Base-by-base conservation (phyloP, 2,329 filamentous ascomycete species). In the Penicillium aurantiogriseum region DNA sequence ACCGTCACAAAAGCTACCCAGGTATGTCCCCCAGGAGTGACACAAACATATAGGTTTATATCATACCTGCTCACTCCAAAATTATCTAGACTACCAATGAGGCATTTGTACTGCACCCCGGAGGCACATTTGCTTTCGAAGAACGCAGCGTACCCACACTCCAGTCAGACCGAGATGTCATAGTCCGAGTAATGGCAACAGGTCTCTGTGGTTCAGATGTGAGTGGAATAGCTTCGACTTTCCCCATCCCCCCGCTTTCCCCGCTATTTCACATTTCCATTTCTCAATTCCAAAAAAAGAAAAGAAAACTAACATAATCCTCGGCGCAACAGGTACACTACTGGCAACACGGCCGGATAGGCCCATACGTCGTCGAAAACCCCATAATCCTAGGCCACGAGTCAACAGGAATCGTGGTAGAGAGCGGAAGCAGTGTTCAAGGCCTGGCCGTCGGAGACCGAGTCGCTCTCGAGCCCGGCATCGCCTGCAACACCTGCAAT, bases 151-250 rank as follows among this genome's bases (percentile, higher is more conserved):
- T 39, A 33, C 67, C 67, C 13, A 52, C 39, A 0, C 40, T 70
- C 21, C 49, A 67, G 9, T 63, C 67, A 29, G 59, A 63, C 23
- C 82, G 90, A 78, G 86, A 92, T 73, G 89, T 93, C 61, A 82
- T 92, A 68, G 85, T 93, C 57, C 85, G 86, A 70, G 81, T 92
- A 63, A 86, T 88, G 78, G 92, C 88, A 80, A 94, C 90, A 2
- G 90, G 90, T 63, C 92, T 94, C 76, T 93, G 90, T 79, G 90
- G 90, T 57, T 90, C 86, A 54, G 90, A 94, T 74, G 89, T 89
- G 62, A 83, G 65, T 57, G 7, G 6, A 8, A 29, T 11, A 21
- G 13, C 29, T n/a, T 47, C 29, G 2, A 23, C 5, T 17, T n/a
- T 44, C 6, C 17, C 17, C 9, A 4, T 13, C 11, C 23, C 21